Base-by-base conservation (phyloP, 2,329 filamentous ascomycete genomes). In the Falciphora oryzae region DNA sequence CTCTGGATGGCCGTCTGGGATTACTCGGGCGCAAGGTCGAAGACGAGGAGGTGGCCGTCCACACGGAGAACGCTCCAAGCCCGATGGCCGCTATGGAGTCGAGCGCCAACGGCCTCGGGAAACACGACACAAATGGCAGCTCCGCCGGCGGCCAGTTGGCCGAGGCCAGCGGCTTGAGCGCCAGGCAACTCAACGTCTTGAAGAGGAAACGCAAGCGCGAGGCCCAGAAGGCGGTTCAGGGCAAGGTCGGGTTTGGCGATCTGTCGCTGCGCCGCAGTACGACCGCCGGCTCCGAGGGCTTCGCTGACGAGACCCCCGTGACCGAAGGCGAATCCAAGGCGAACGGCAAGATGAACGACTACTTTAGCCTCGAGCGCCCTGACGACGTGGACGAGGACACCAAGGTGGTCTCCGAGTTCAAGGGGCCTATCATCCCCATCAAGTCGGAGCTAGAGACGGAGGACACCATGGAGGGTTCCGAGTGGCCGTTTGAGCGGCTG, bases 321-420 rank as follows among this genome's bases (percentile, higher is more conserved):
- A 71, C 75, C 27, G 83, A 85, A 59, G 70, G 72, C 28, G 83
- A 86, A n/a, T 70, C 76, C 0, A 86, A 84, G 69, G 85, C 84
- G 69, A 88, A 87, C 68, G 87, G 85, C 59, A 86, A 87, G 70
- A 81, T 87, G 70, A 80, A 85, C 27, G 95, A 99, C 70, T 98
- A 97, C 75, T 97, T 99, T 77, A 96, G 87, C 35, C 83, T 97
- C 22, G 94, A 97, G 25, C 86, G 92, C 62, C 86, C 87, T 25
- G 81, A 85, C 44, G 89, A 91, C 58, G 83, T 89, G 4, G 93
- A 98, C 67, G 95, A 99, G 73, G 92, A 96, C 61, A 88, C 88
- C 6, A 97, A 97, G 74, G 87, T 99, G 22, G 90, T 98, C 31
- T 92, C 93, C 59, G 95, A 99, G 73, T 98, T 96, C 81, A 98